Conservation (phyloP, 2,329 filamentous ascomycete species). For the Fusarium sterilihyphosum region DNA sequence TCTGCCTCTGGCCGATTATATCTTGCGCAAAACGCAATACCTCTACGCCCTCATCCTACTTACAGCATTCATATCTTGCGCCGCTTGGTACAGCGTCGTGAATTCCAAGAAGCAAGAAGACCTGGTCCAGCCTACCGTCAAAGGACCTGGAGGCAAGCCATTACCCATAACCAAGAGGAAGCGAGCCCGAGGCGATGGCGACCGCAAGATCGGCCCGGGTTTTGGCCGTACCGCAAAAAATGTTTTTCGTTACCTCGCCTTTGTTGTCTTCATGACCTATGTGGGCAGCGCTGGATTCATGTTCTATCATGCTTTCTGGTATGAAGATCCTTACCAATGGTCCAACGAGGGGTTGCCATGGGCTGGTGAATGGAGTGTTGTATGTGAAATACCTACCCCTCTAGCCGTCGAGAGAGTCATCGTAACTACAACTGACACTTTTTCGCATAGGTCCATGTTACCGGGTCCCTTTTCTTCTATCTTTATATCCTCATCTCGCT, state of each 20-base stretch:
- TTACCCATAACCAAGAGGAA: constrained; percentile 74
- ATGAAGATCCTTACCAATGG: constrained; percentile 52
- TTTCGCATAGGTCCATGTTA: constrained; percentile 77
- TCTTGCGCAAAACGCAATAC: constrained; percentile 60
- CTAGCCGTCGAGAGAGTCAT: background rate
- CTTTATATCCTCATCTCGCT: constrained; percentile 86
- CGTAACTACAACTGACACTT: constrained; percentile 32
- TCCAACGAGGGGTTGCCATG: constrained; percentile 64
- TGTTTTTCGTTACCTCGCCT: constrained; percentile 79
- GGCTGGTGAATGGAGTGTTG: constrained; percentile 81
- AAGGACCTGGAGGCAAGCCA: constrained; percentile 89
- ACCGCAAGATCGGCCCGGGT: constrained; percentile 58
- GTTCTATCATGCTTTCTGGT: constrained; percentile 75
- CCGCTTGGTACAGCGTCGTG: constrained; percentile 63
- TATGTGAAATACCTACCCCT: constrained; percentile 56
- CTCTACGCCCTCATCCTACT: constrained; percentile 64
- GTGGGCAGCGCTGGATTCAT: constrained; percentile 78
- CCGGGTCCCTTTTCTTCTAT: constrained; percentile 88
- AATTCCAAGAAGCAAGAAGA: constrained; percentile 61
- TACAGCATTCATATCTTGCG: constrained; percentile 60
- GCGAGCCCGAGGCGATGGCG: constrained; percentile 57
- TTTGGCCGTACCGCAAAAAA: constrained; percentile 75
- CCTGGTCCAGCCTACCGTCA: constrained; percentile 59
- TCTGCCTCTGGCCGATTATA: constrained; percentile 50
- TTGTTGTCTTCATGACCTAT: constrained; percentile 77